Evolutionary conservation across 164 flowering plant species (phyloP).

Genomic region (Sextonia rubra): DNA sequence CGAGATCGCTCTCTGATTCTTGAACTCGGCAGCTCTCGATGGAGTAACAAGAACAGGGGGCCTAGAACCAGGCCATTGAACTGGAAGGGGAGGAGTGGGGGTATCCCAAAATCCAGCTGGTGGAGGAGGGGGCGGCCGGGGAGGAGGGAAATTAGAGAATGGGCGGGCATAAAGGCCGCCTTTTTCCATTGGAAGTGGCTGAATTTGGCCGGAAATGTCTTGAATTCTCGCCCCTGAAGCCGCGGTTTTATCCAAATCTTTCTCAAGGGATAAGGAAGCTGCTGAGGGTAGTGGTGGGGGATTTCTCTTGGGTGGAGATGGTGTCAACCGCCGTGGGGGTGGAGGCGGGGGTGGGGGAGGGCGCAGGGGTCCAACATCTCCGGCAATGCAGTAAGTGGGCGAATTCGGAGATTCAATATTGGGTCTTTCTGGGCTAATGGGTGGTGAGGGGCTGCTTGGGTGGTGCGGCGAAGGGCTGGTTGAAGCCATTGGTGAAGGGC

Average conservation of each 20-base stretch:
- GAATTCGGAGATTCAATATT: slow-evolving; percentile 1
- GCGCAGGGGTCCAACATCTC: neutral
- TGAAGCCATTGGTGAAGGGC: neutral
- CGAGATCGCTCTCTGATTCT: slow-evolving; percentile 29
- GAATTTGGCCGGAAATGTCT: neutral
- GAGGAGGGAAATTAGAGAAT: slow-evolving; percentile 22
- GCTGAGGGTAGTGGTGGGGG: slow-evolving; percentile 29
- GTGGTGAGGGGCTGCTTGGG: no score
- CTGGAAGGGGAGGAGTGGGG: slow-evolving; percentile 16
- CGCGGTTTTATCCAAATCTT: neutral
- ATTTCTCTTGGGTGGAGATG: slow-evolving; percentile 28
- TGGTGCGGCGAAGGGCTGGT: neutral
- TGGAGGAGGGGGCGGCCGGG: slow-evolving; percentile 36
- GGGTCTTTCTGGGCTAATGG: slow-evolving; percentile 7
- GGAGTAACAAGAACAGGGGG: slow-evolving; percentile 51
- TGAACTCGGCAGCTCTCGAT: slow-evolving; percentile 37
- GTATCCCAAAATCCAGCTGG: slow-evolving; percentile 29
- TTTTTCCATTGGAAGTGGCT: slow-evolving; percentile 1
- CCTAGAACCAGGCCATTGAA: slow-evolving; percentile 22
- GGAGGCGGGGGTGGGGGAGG: slow-evolving; percentile 24
- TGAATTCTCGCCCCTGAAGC: neutral
- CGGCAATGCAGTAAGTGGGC: neutral
- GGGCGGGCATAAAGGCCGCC: neutral
- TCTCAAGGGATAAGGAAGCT: slow-evolving; percentile 19
- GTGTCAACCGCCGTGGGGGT: slow-evolving; percentile 23